Evolutionary conservation across 179 eudicot genomes (phyloP), one percentile per base, ranked within the genome.

Genomic region (Gypsophila paniculata): DNA sequence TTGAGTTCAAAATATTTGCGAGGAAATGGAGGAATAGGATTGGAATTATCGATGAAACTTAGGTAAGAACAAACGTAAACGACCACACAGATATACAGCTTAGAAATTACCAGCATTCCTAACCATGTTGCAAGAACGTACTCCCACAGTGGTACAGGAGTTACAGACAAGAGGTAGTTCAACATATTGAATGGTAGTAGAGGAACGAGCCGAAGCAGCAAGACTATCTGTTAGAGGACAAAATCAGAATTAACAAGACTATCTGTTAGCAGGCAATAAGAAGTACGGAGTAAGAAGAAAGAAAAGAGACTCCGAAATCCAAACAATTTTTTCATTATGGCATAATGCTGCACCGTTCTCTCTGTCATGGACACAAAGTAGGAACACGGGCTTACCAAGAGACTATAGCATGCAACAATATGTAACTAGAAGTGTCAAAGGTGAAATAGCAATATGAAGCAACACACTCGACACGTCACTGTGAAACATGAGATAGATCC

Each of bases 181-280:
- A 94, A 39, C 87, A 94, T 88, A 78, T 88, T 94, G 74, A 91
- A 94, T 42, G 99, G 97, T 70, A 94, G 90, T 59, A 94, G 61
- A 62, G 99, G 99, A 77, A 88, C 97, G 42, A 94, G 90, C 76
- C 99, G 91, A 8, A 94, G 97, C 82, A 94, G 84, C 78, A 94
- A 83, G 25, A 91, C 99, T 79, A 94, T 94, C 97, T 94, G 92
- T 65, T 55, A 61, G 55, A 58, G 21, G 18, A 46, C 2, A 48
- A 78, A 66, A 48, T 39, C 59, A 65, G 51, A 61, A 65, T 58
- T 12, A 65, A 19, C n/a, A 57, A 2, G 52, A 9, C 71, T 52
- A 42, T 42, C 46, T 42, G 46, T 42, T 42, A 42, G 46, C 2
- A 69, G 34, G 44, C 36, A 23, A 29, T 29, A 1, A 29, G 34